phyloP scores from a whole-genome alignment of 805 yeast genomes.

The Candida michaelii region DNA sequence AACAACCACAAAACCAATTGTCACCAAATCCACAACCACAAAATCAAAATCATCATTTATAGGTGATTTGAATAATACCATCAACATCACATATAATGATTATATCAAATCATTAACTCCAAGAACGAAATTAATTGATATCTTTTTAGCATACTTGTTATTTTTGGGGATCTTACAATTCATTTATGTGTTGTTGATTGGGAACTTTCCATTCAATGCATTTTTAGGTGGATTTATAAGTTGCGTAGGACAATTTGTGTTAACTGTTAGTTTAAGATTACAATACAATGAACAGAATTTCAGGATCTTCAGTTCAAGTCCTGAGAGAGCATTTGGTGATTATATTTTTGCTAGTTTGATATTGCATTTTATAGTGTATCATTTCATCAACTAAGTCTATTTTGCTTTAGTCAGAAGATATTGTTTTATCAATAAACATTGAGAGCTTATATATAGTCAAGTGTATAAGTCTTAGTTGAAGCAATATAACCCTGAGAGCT shows the following conservation, averaged over 20 bases:
- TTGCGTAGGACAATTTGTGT: conserved; percentile 94
- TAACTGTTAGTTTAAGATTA: conserved; percentile 77
- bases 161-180: conserved; percentile 77
- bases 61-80: conserved; percentile 16
- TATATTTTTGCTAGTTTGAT: conserved; percentile 83
- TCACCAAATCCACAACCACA: conserved; percentile 3
- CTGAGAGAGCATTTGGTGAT: conserved; percentile 78
- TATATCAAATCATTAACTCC: conserved; percentile 39
- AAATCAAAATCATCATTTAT: conserved; percentile 1
- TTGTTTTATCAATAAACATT: too few species aligned
- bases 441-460: too few species aligned
- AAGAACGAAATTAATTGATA: conserved; percentile 67
- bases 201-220: conserved; percentile 96
- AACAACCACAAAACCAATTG: conserved; percentile 1
- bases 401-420: too few species aligned
- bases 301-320: conserved; percentile 16
- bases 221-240: conserved; percentile 89
- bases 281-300: conserved; percentile 44
- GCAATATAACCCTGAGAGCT: too few species aligned
- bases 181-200: conserved; percentile 69
- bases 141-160: conserved; percentile 73
- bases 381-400: conserved; percentile 84
- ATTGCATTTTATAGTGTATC: conserved; percentile 84
- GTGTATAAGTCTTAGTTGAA: too few species aligned
- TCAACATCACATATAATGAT: conserved; percentile 34